Base-by-base conservation (phyloP, 768 basidiomycete genomes). In the Panaeolus papilionaceus region DNA sequence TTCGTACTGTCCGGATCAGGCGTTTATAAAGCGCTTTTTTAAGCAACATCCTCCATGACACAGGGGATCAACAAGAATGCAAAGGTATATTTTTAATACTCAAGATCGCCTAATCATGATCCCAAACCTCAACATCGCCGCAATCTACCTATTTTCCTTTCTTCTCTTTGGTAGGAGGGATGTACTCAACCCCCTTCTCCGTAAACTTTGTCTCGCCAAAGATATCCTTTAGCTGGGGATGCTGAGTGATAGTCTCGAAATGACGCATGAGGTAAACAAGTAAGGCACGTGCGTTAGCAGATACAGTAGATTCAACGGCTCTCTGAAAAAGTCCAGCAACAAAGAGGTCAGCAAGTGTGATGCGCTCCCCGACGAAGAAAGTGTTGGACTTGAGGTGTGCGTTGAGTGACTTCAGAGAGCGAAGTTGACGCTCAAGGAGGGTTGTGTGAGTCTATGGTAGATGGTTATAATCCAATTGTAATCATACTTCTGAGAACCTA, bases 311-410 rank as follows among this genome's bases (percentile, higher is more conserved):
- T 20, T 72, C 65, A 74, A 87, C 86, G 2, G 85, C 84, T 69
- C 83, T 82, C 70, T 83, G 83, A 68, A 95, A 76, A 75, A 86
- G 70, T 64, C 83, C 77, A 42, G 92, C 93, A 71, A 94, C 72
- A 75, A 78, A 77, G 79, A 99, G 78, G 75, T 99, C 98, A 70
- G 96, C 98, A 58, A 97, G 85, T 69, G 95, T 94, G 85, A 99
- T 92, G 75, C 97, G 93, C 77, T 99, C 94, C 71, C 90, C 91
- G 64, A 95, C 95, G 74, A 98, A 86, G 88, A 89, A 99, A 54
- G 97, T 99, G 75, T 87, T 88, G 66, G 88, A 84, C 62, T 83
- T 76, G 72, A 99, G 89, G 82, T 93, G 86, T 38, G 80, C 78
- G 71, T 99, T 88, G 66, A 99, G 83, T 70, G 88, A 88, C 40